Percentiles rank a stretch among this genome's conserved stretches.
phyloP scores from a whole-genome alignment of 2,329 filamentous ascomycete genomes.

The Atkinsonella hypoxylon region DNA sequence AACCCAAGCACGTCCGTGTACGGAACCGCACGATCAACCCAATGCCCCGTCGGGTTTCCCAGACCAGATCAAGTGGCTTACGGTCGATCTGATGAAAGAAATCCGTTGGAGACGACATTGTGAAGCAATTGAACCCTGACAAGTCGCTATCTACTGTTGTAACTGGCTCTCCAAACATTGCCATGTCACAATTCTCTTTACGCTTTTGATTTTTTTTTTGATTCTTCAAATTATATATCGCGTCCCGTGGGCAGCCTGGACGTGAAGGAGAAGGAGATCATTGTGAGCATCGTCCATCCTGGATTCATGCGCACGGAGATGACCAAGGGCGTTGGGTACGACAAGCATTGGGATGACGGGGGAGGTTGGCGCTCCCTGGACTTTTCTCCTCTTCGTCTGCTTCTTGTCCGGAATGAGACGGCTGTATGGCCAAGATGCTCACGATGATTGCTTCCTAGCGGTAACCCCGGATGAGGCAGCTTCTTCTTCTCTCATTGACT shows the following conservation, averaged over 20 bases:
- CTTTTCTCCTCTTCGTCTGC: background rate
- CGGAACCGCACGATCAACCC: conserved; percentile 43
- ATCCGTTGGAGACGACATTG: too few relatives aligned
- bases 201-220: too few relatives aligned
- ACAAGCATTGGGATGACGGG: conserved; percentile 60
- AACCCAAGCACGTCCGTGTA: conserved; percentile 40
- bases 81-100: conserved; percentile 41
- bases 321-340: conserved; percentile 60
- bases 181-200: too few relatives aligned
- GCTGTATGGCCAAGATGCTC: too few relatives aligned
- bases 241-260: too few relatives aligned
- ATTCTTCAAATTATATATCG: too few relatives aligned
- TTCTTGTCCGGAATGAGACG: background rate
- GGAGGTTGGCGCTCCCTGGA: conserved; percentile 32
- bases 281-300: conserved; percentile 56
- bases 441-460: conserved; percentile 27
- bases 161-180: too few relatives aligned
- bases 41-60: conserved; percentile 29
- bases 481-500: conserved; percentile 44
- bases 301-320: conserved; percentile 67
- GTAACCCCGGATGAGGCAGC: conserved; percentile 59
- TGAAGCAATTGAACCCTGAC: too few relatives aligned
- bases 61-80: conserved; percentile 41
- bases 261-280: conserved; percentile 47
- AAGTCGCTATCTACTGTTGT: too few relatives aligned